Evolutionary conservation across 257 asterid species (phyloP), one percentile per base, ranked within the genome.

Genomic region (Petunia axillaris): DNA sequence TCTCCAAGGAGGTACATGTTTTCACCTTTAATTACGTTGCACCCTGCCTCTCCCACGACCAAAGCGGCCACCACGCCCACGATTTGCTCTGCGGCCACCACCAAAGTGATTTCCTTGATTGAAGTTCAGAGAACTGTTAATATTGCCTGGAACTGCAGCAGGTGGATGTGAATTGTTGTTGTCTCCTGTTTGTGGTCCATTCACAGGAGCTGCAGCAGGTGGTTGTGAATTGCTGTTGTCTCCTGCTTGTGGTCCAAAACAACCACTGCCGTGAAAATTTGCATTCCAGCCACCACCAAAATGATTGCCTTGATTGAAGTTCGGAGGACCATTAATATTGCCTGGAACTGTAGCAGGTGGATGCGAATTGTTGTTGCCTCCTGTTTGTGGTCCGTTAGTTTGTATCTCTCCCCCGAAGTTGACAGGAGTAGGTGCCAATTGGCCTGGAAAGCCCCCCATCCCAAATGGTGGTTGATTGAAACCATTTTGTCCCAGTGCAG

Each of bases 231-330:
- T 52, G 55, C 15, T 9, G 55, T 4, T 52, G 14, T 52, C 55
- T 52, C 55, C 55, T 52, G 55, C 10, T 52, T 52, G 55, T 52
- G 55, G 55, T 52, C 55, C 55, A 52, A 52, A 52, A 52, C 25
- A 25, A 53, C 92, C 94, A 64, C 95, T 92, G 80, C 94, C 73
- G 54, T 78, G 85, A 58, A 25, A 25, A 25, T 85, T 71, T 75
- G 89, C 55, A 55, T 80, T 88, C 80, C 92, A 81, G 65, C 93
- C 89, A 76, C 92, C 88, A 65, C 83, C 79, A 6, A 66, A 80
- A 64, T 78, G 80, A 71, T 81, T 80, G 6, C 92, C 88, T 14
- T 53, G 91, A 76, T 75, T 87, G 86, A 89, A 90, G 68, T 80
- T 78, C 16, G 76, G 81, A 15, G 75, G 58, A 11, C 66, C 43